These are phyloP conservation scores for Osmanthus fragrans DNA, from an alignment of 257 asterid species.

Conservation along the genomic window DNA sequence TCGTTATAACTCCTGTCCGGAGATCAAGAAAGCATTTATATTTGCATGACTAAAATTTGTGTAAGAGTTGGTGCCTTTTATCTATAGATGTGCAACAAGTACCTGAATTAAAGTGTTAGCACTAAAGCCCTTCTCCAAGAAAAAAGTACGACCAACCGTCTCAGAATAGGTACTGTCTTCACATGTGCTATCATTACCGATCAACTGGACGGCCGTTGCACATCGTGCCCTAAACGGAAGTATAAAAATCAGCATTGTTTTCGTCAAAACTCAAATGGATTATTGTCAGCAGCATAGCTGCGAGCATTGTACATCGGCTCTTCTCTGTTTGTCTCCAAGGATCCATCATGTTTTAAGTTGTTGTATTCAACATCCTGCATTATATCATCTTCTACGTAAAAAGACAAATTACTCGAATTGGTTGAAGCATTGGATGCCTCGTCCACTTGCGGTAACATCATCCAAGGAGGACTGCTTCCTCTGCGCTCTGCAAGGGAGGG, in stretches of 20 bases:
- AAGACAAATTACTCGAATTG: constrained; percentile 31
- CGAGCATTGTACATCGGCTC: constrained; percentile 40
- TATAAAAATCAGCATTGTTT: constrained; percentile 32
- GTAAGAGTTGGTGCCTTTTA: too few relatives aligned
- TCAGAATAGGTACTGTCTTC: constrained; percentile 36
- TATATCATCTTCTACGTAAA: constrained; percentile 38
- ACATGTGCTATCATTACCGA: constrained; percentile 27
- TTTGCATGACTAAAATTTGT: too few relatives aligned
- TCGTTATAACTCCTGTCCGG: too few relatives aligned
- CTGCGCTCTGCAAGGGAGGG: constrained; percentile 54
- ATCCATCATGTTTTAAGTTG: constrained; percentile 21
- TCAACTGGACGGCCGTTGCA: constrained; percentile 27
- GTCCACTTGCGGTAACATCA: constrained; percentile 52
- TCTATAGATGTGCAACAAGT: too few relatives aligned
- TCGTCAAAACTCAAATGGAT: constrained; percentile 16
- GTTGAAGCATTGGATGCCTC: constrained; percentile 48
- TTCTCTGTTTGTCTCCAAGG: constrained; percentile 33
- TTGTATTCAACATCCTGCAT: constrained; percentile 33
- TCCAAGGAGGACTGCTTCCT: constrained; percentile 43
- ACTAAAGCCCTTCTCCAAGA: constrained; percentile 46
- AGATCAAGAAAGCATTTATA: too few relatives aligned
- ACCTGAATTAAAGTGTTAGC: constrained; percentile 26
- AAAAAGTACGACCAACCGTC: constrained; percentile 36
- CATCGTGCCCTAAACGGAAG: constrained; percentile 43
- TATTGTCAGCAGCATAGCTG: constrained; percentile 24